phyloP scores from a whole-genome alignment of 345 rosid genomes.

The Limnanthes douglasii region DNA sequence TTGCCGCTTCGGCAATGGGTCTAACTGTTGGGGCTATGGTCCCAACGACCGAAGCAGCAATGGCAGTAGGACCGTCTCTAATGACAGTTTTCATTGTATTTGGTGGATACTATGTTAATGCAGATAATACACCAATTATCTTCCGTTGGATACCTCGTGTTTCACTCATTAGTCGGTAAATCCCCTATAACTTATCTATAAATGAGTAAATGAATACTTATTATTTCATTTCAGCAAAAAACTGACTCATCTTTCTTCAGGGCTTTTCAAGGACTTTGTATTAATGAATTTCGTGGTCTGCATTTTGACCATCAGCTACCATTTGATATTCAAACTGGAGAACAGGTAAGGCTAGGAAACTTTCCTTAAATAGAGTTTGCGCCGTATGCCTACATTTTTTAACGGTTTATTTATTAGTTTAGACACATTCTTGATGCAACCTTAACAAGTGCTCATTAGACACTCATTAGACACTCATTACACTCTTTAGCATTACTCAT shows the following conservation, averaged over 20 bases:
- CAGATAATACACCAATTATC: slow-evolving; percentile 77
- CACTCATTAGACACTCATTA: too few relatives aligned
- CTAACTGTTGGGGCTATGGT: slow-evolving; percentile 97
- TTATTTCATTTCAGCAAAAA: background rate
- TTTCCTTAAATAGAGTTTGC: too few relatives aligned
- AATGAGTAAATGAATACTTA: background rate
- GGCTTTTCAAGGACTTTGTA: slow-evolving; percentile 97
- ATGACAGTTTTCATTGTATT: slow-evolving; percentile 96
- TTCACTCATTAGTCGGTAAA: slow-evolving; percentile 86
- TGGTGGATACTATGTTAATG: slow-evolving; percentile 84
- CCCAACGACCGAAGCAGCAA: slow-evolving; percentile 96
- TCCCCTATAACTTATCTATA: background rate
- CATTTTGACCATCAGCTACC: slow-evolving; percentile 66
- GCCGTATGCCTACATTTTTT: too few relatives aligned
- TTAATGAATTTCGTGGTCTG: slow-evolving; percentile 85
- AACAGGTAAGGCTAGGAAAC: slow-evolving; percentile 46
- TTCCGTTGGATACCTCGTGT: slow-evolving; percentile 90
- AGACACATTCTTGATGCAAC: too few relatives aligned
- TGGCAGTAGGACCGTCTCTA: slow-evolving; percentile 96
- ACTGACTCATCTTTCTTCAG: slow-evolving; percentile 24
- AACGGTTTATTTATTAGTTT: too few relatives aligned
- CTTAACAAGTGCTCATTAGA: too few relatives aligned
- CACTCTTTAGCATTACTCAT: too few relatives aligned
- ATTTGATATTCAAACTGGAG: slow-evolving; percentile 81
- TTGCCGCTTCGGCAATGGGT: slow-evolving; percentile 99